Evolutionary conservation across 257 asterid species (phyloP).

Genomic region (Verbascum thapsus): DNA sequence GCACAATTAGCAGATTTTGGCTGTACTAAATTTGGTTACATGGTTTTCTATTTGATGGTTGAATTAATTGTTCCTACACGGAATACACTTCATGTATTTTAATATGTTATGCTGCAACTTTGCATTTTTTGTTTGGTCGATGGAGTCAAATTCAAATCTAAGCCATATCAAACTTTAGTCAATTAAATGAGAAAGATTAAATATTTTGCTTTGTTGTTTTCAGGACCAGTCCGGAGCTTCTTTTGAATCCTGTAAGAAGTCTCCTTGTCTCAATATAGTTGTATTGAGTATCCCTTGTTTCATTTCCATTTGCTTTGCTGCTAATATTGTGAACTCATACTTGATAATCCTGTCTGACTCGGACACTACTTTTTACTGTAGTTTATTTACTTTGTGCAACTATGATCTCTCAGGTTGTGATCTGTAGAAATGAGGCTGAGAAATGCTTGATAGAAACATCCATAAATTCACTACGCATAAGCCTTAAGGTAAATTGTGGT

Average conservation of each 20-base stretch:
- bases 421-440: slow-evolving; percentile 95
- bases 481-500: slow-evolving; percentile 77
- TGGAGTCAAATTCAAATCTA: slow-evolving; percentile 1
- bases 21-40: slow-evolving; percentile 22
- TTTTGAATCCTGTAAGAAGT: slow-evolving; percentile 89
- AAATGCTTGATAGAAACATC: slow-evolving; percentile 98
- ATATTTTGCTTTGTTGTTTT: slow-evolving; percentile 41
- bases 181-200: slow-evolving; percentile 1
- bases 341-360: slow-evolving; percentile 10
- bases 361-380: slow-evolving; percentile 23
- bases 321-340: slow-evolving; percentile 10
- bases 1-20: slow-evolving; percentile 8
- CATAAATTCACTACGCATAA: slow-evolving; percentile 89
- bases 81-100: background rate
- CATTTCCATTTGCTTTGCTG: slow-evolving; percentile 4
- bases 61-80: background rate
- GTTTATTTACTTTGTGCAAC: slow-evolving; percentile 25
- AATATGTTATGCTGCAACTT: slow-evolving; percentile 13
- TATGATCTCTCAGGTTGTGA: slow-evolving; percentile 64
- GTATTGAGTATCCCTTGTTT: slow-evolving; percentile 6
- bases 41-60: background rate
- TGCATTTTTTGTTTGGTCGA: slow-evolving; percentile 20
- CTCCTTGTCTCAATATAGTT: slow-evolving; percentile 25
- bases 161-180: slow-evolving; percentile 12
- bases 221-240: slow-evolving; percentile 99